Percentiles rank a stretch among this genome's conserved stretches.
These are phyloP conservation scores for Suhomyces sp. DNA, from an alignment of 805 yeast species.

Conservation along the genomic window DNA sequence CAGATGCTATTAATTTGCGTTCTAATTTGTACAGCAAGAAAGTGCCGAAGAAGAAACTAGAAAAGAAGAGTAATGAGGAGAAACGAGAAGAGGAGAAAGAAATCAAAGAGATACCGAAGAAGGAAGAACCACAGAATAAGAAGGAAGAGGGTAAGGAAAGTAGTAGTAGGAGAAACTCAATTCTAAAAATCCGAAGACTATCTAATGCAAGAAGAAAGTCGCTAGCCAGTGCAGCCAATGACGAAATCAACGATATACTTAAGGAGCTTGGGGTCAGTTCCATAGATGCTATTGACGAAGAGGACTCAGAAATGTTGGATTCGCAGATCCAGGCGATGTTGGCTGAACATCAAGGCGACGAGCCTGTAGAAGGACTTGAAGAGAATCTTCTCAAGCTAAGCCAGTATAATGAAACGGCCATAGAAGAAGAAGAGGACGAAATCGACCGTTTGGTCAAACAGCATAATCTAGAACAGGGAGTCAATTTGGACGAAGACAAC, in stretches of 20 bases:
- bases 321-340: conserved; percentile 30
- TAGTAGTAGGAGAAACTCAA: conserved; percentile 9
- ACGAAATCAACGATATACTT: conserved; percentile 36
- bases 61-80: conserved; percentile 1
- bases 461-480: conserved; percentile 35
- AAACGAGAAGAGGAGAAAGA: not conserved
- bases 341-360: conserved; percentile 18
- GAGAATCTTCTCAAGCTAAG: conserved; percentile 16
- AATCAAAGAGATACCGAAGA: not conserved
- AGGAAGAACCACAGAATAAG: not conserved
- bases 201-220: conserved; percentile 39
- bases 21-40: conserved; percentile 39
- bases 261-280: conserved; percentile 34
- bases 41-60: not conserved
- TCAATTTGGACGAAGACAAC: conserved; percentile 19
- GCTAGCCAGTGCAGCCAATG: conserved; percentile 35
- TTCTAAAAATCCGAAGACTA: conserved; percentile 25
- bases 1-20: conserved; percentile 58
- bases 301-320: conserved; percentile 27
- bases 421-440: conserved; percentile 37
- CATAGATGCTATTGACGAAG: conserved; percentile 28
- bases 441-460: conserved; percentile 33
- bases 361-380: conserved; percentile 10
- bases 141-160: not conserved
- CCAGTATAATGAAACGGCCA: conserved; percentile 22